Conservation (phyloP, 2,329 filamentous ascomycete species). For the Epicoccum nigrum region DNA sequence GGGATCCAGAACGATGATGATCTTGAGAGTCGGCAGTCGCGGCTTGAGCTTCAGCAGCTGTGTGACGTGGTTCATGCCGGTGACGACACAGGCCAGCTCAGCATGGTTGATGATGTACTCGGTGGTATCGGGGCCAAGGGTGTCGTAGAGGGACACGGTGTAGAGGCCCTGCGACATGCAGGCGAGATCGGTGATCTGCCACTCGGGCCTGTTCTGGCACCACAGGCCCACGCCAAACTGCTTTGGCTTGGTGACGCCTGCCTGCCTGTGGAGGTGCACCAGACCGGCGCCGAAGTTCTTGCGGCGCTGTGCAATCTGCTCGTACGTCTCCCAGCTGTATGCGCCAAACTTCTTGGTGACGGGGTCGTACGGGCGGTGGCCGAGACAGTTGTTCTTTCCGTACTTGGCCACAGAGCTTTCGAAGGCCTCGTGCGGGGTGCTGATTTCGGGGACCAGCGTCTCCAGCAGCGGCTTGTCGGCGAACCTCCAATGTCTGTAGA, state of each 20-base stretch:
- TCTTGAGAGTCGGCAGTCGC: slow-evolving; percentile 78
- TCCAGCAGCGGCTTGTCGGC: slow-evolving; percentile 65
- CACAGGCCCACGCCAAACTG: slow-evolving; percentile 77
- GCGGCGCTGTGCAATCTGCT: slow-evolving; percentile 76
- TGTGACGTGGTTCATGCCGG: slow-evolving; percentile 81
- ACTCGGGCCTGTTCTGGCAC: slow-evolving; percentile 87
- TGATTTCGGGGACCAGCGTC: slow-evolving; percentile 64
- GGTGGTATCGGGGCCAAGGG: slow-evolving; percentile 85
- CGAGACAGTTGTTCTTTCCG: slow-evolving; percentile 76
- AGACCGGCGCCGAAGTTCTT: slow-evolving; percentile 86
- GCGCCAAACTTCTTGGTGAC: slow-evolving; percentile 73
- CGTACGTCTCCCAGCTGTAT: slow-evolving; percentile 85
- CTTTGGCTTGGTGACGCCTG: slow-evolving; percentile 68
- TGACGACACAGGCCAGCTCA: slow-evolving; percentile 74
- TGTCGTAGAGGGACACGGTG: slow-evolving; percentile 95
- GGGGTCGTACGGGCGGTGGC: slow-evolving; percentile 79
- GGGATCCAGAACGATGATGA: slow-evolving; percentile 86
- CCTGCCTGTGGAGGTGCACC: slow-evolving; percentile 77
- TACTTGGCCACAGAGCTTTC: slow-evolving; percentile 66
- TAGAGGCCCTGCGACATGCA: slow-evolving; percentile 86
- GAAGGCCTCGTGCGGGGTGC: slow-evolving; percentile 81
- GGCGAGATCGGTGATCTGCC: slow-evolving; percentile 86
- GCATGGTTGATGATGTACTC: slow-evolving; percentile 97
- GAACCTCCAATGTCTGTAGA: slow-evolving; percentile 86
- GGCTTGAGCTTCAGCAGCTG: slow-evolving; percentile 79